Conservation (phyloP, 768 basidiomycete species). For the Multifurca ochricompacta region DNA sequence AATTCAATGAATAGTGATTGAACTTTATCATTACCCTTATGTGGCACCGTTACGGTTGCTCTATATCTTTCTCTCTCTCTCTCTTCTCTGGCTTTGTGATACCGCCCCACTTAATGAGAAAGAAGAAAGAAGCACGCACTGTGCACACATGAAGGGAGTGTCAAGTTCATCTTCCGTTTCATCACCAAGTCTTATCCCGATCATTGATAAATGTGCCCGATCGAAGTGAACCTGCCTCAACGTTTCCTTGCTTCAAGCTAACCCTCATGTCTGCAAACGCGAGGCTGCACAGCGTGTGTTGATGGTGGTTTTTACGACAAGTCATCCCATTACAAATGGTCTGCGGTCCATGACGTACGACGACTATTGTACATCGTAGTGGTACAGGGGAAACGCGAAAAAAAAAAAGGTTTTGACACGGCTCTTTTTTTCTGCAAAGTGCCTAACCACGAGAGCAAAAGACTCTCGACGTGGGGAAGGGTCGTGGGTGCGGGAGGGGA, state of each 20-base stretch:
- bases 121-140: no score
- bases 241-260: conserved; percentile 7
- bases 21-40: no score
- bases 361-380: conserved; percentile 7
- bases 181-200: conserved; percentile 10
- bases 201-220: conserved; percentile 12
- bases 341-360: conserved; percentile 15
- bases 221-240: conserved; percentile 11
- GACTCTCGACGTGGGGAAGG: neutral
- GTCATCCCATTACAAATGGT: conserved; percentile 5
- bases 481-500: neutral
- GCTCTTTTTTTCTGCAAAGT: neutral
- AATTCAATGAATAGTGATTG: no score
- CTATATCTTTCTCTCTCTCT: neutral
- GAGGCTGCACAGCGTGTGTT: neutral
- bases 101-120: neutral
- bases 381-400: conserved; percentile 6
- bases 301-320: neutral
- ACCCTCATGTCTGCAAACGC: conserved; percentile 1
- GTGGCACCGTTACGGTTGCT: no score
- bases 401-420: no score
- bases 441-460: conserved; percentile 4
- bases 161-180: no score
- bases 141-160: neutral
- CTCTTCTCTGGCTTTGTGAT: neutral